A percentile compares a stretch with the other conserved stretches of the same genome.
Conservation (phyloP, 1,139 yeast species). For the Blastobotrys capitulatus region DNA sequence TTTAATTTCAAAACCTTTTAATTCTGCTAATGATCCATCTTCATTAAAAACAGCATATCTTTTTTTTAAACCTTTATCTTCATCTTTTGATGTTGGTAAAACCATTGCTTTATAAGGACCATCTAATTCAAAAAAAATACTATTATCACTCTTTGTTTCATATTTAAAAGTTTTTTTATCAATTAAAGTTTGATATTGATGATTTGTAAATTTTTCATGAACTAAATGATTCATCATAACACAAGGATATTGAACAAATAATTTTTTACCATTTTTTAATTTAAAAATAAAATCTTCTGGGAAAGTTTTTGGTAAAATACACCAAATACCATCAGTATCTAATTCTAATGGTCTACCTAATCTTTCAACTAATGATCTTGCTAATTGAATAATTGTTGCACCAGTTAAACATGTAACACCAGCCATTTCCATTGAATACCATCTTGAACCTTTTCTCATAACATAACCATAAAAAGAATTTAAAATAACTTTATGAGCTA, state of each 20-base stretch:
- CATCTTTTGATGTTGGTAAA: slow-evolving; percentile 94
- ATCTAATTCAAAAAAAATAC: slow-evolving; percentile 96
- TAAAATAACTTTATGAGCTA: slow-evolving; percentile 94
- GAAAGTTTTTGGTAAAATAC: slow-evolving; percentile 86
- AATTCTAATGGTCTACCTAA: slow-evolving; percentile 92
- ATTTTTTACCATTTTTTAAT: slow-evolving; percentile 69
- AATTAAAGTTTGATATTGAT: slow-evolving; percentile 83
- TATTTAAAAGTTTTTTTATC: slow-evolving; percentile 67
- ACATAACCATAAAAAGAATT: slow-evolving; percentile 98
- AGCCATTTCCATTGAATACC: slow-evolving; percentile 99
- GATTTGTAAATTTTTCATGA: slow-evolving; percentile 85
- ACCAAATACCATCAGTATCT: slow-evolving; percentile 99
- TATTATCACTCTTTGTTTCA: slow-evolving; percentile 78
- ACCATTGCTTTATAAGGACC: slow-evolving; percentile 99
- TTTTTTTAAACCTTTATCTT: slow-evolving; percentile 93
- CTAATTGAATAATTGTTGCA: slow-evolving; percentile 97
- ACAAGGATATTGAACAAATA: slow-evolving; percentile 86
- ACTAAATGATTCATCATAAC: slow-evolving; percentile 94
- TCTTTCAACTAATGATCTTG: slow-evolving; percentile 86
- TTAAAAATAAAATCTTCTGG: slow-evolving; percentile 81
- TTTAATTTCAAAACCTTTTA: slow-evolving; percentile 94
- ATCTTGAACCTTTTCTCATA: slow-evolving; percentile 97
- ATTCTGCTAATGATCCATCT: slow-evolving; percentile 90
- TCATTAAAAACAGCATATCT: slow-evolving; percentile 95
- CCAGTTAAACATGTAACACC: slow-evolving; percentile 98